Base-by-base conservation (phyloP, 192 early-diverging fungal species). In the Entomortierella parvispora region DNA sequence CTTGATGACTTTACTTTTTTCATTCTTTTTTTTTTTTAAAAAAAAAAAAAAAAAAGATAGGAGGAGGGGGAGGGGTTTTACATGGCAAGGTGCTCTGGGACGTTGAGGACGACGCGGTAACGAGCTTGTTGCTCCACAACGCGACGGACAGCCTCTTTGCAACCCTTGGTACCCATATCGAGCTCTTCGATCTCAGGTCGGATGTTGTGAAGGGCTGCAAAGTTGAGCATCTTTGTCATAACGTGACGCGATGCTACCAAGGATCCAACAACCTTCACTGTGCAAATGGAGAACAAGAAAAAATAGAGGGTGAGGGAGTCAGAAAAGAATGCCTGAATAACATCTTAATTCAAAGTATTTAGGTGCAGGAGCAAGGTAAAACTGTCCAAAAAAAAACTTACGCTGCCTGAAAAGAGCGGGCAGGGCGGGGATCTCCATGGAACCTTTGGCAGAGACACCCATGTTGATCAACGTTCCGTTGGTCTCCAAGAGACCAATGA, bases 191-290 rank as follows among this genome's bases (percentile, higher is more conserved):
- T 88, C 58, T 80, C 79, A 3, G 91, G 86, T 58, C 80, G 82
- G 65, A 95, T 85, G 33, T 89, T 80, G 66, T 90, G 85, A 69
- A 90, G 66, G 29, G 86, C 84, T 2, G 91, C 90, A 68, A 93
- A 89, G 31, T 91, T 83, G 1, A 93, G 74, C 82, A 90, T 92
- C 59, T 87, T 74, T 26, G 81, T 79, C 44, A 92, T 74, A 9
- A 88, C 81, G 42, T 85, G 67, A 49, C 87, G 65, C 14, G 87
- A 82, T 53, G 88, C 92, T 28, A 93, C 87, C 64, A 90, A 49
- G 22, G 88, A 90, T 1, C 92, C 93, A n/a, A 75, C 81, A n/a
- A 90, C 77, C 29, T 71, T 69, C 12, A 84, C 77, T 58, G 82
- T 63, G 29, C 72, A 72, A 14, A n/a, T 26, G 26, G 87, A 72